Evolutionary conservation across 768 basidiomycete genomes (phyloP).

Genomic region (Tricholomella constricta): DNA sequence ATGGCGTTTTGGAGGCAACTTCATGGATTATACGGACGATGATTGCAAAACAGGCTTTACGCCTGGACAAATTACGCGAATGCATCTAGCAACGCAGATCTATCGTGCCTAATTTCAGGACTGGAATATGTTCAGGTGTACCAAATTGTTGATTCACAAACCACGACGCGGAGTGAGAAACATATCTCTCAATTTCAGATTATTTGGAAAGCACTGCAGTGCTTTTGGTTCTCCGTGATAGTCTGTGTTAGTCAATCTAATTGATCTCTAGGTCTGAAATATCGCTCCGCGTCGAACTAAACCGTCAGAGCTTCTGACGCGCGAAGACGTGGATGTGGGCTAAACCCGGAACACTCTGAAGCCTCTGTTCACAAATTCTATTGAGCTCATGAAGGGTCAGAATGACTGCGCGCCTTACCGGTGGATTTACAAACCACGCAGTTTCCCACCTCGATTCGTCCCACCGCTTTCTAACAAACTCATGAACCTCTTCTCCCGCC

Average conservation of each 20-base stretch:
- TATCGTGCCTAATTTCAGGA: too few relatives aligned
- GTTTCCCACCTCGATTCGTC: conserved; percentile 79
- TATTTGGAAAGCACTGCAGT: too few relatives aligned
- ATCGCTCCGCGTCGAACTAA: too few relatives aligned
- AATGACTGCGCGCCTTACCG: conserved; percentile 49
- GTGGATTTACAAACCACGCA: conserved; percentile 90
- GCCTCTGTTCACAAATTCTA: conserved; percentile 46
- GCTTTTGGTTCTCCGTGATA: too few relatives aligned
- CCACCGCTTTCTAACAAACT: conserved; percentile 71
- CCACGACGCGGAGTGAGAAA: background rate
- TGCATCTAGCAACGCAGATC: conserved; percentile 30
- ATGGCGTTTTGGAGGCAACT: conserved; percentile 31
- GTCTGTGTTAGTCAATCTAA: too few relatives aligned
- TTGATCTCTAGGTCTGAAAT: too few relatives aligned
- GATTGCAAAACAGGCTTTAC: conserved; percentile 47
- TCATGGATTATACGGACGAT: conserved; percentile 50
- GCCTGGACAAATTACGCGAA: conserved; percentile 39
- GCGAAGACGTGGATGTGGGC: conserved; percentile 91
- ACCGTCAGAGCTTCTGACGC: conserved; percentile 40
- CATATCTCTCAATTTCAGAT: too few relatives aligned
- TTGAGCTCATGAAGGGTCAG: background rate
- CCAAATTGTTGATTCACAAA: too few relatives aligned
- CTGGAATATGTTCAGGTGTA: too few relatives aligned
- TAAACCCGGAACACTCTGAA: conserved; percentile 80
- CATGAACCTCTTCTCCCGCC: conserved; percentile 60